phyloP scores from a whole-genome alignment of 2,329 filamentous ascomycete genomes.

The Westerdykella aurantiaca region DNA sequence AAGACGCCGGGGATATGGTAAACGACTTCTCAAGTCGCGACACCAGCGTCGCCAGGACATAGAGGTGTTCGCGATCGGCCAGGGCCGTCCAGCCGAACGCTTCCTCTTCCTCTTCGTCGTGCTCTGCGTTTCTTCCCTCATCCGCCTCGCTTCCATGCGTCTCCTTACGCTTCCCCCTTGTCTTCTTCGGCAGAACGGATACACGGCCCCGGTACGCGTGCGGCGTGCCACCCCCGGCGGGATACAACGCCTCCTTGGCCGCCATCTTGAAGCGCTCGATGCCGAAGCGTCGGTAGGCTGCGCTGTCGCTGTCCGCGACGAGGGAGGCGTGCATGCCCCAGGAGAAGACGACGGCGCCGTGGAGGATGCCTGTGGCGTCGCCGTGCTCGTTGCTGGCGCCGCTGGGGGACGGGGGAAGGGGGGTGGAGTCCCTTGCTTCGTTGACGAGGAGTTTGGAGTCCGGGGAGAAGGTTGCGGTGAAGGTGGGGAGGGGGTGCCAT shows the following conservation, averaged over 20 bases:
- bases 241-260: slow-evolving; percentile 66
- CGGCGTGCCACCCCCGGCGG: slow-evolving; percentile 46
- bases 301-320: slow-evolving; percentile 85
- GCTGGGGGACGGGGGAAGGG: slow-evolving; percentile 12
- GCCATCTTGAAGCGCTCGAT: slow-evolving; percentile 77
- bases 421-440: slow-evolving; percentile 41
- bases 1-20: slow-evolving; percentile 68
- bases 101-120: slow-evolving; percentile 1
- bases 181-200: slow-evolving; percentile 30
- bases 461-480: slow-evolving; percentile 42
- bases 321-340: slow-evolving; percentile 87
- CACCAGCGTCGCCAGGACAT: slow-evolving; percentile 70
- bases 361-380: slow-evolving; percentile 34
- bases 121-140: slow-evolving; percentile 4
- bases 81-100: slow-evolving; percentile 36
- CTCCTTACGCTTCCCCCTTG: too few relatives aligned
- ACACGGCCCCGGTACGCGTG: slow-evolving; percentile 55
- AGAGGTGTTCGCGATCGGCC: slow-evolving; percentile 56
- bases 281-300: slow-evolving; percentile 71
- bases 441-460: slow-evolving; percentile 40
- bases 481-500: slow-evolving; percentile 38
- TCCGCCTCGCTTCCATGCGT: too few relatives aligned
- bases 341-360: slow-evolving; percentile 79
- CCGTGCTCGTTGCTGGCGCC: neutral
- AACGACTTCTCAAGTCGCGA: slow-evolving; percentile 79